Conservation (phyloP, 495 filamentous ascomycete genomes). For the Neurospora sp. region DNA sequence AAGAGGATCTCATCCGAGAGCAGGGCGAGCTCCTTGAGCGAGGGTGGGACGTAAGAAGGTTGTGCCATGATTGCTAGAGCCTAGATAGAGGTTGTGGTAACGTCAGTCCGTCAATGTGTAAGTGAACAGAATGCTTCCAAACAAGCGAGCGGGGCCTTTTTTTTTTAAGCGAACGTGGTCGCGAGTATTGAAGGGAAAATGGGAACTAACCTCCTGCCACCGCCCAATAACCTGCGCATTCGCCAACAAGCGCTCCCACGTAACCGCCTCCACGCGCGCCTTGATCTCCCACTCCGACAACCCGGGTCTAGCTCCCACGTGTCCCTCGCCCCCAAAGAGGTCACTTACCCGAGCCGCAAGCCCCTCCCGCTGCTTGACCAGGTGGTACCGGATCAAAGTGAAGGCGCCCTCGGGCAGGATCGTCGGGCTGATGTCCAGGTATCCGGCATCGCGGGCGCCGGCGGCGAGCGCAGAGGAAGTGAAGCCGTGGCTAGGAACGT, state of each 20-base stretch:
- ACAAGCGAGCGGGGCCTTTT: not conserved
- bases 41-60: slow-evolving; percentile 61
- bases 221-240: slow-evolving; percentile 59
- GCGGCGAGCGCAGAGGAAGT: slow-evolving; percentile 56
- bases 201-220: slow-evolving; percentile 69
- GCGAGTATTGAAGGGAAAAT: not conserved
- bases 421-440: slow-evolving; percentile 76
- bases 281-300: slow-evolving; percentile 25
- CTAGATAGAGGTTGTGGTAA: slow-evolving; percentile 28
- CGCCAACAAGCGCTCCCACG: slow-evolving; percentile 61
- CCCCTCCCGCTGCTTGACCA: slow-evolving; percentile 50
- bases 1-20: slow-evolving; percentile 83
- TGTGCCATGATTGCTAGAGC: slow-evolving; percentile 85
- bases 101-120: not conserved
- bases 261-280: slow-evolving; percentile 45
- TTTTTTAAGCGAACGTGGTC: not conserved
- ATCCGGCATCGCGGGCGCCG: slow-evolving; percentile 73
- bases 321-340: slow-evolving; percentile 14
- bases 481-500: slow-evolving; percentile 80
- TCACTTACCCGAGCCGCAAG: slow-evolving; percentile 24
- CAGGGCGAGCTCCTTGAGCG: slow-evolving; percentile 65
- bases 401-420: slow-evolving; percentile 72
- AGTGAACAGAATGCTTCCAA: not conserved
- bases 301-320: slow-evolving; percentile 23
- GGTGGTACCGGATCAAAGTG: slow-evolving; percentile 72